A percentile compares a stretch with the other conserved stretches of the same genome.
phyloP scores from a whole-genome alignment of 1,284 basidiomycete genomes.

The Cryptococcus sp. region DNA sequence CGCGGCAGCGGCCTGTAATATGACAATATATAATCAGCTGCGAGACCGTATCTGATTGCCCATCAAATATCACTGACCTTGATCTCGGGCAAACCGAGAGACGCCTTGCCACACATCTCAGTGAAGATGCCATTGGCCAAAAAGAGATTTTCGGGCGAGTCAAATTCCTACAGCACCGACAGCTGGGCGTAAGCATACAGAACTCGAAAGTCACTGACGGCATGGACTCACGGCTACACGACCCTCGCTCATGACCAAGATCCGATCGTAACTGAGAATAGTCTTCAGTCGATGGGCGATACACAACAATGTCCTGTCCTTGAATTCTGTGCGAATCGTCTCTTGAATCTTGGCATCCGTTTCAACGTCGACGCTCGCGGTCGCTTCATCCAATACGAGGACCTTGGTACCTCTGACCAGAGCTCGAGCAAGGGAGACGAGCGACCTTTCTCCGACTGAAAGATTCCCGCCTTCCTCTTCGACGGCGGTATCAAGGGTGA shows the following conservation, averaged over 20 bases:
- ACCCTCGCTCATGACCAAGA: slow-evolving; percentile 70
- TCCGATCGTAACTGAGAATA: slow-evolving; percentile 76
- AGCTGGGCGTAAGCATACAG: neutral
- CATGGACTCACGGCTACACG: slow-evolving; percentile 54
- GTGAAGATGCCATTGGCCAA: slow-evolving; percentile 72
- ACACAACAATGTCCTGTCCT: slow-evolving; percentile 63
- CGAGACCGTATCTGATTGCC: neutral
- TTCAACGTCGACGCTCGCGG: slow-evolving; percentile 61
- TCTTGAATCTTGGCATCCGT: slow-evolving; percentile 72
- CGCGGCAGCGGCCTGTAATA: slow-evolving; percentile 18
- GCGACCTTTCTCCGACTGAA: slow-evolving; percentile 64
- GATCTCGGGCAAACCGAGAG: slow-evolving; percentile 68
- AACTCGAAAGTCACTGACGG: neutral
- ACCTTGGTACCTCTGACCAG: slow-evolving; percentile 59
- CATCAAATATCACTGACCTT: slow-evolving; percentile 13
- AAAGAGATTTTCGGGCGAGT: slow-evolving; percentile 74
- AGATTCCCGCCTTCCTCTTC: slow-evolving; percentile 85
- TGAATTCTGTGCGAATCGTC: slow-evolving; percentile 68
- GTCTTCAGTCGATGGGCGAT: slow-evolving; percentile 73
- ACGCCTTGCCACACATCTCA: slow-evolving; percentile 72
- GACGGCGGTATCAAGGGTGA: slow-evolving; percentile 75
- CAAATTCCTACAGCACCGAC: slow-evolving; percentile 65
- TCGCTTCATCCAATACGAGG: slow-evolving; percentile 64
- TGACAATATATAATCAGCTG: neutral
- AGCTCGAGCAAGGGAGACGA: slow-evolving; percentile 71